A percentile compares a stretch with the other conserved stretches of the same genome.
phyloP scores from a whole-genome alignment of 441 rosid species.

The Pelargonium citronellum region DNA sequence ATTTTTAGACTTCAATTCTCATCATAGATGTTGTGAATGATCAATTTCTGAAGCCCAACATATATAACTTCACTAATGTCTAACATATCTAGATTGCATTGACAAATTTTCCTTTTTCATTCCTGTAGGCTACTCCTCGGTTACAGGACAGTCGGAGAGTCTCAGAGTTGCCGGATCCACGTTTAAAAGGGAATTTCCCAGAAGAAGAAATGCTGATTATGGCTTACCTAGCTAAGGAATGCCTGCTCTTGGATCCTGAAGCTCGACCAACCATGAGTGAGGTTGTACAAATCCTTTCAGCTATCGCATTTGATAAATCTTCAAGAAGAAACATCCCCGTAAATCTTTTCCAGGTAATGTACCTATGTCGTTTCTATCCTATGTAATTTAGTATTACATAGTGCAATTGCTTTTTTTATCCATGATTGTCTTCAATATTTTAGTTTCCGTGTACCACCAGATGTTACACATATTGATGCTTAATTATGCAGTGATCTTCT shows the following conservation, averaged over 20 bases:
- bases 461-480: too few relatives aligned
- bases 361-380: not conserved
- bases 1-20: not conserved
- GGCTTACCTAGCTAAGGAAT: conserved; percentile 91
- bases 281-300: conserved; percentile 87
- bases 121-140: conserved; percentile 64
- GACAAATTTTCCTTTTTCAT: not conserved
- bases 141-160: conserved; percentile 62
- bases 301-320: conserved; percentile 62
- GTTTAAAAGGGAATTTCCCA: conserved; percentile 56
- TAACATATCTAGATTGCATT: not conserved
- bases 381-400: too few relatives aligned
- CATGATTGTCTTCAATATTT: too few relatives aligned
- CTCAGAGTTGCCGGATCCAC: conserved; percentile 72
- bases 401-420: too few relatives aligned
- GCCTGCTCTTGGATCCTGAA: conserved; percentile 82
- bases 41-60: not conserved
- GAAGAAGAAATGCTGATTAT: conserved; percentile 83
- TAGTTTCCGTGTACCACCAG: too few relatives aligned
- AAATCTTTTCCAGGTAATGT: conserved; percentile 54
- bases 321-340: conserved; percentile 58
- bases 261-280: conserved; percentile 92
- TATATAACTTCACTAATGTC: not conserved
- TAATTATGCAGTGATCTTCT: too few relatives aligned
- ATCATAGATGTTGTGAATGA: not conserved